These are phyloP conservation scores for Lenwebbia sp. DNA, from an alignment of 345 rosid species.

Conservation along the genomic window DNA sequence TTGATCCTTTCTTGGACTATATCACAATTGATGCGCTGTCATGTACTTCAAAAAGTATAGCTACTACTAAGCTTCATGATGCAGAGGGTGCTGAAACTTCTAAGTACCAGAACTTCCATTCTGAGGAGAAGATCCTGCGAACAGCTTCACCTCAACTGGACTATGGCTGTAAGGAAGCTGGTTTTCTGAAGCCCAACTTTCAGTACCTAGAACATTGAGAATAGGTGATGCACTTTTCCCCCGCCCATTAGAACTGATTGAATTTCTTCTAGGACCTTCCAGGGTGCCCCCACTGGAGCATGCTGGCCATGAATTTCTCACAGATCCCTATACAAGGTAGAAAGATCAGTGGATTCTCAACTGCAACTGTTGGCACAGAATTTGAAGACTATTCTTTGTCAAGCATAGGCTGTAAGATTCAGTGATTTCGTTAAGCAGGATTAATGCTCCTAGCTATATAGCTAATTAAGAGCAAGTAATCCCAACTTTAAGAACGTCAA, in stretches of 20 bases:
- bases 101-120: conserved; percentile 23
- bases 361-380: background rate
- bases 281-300: conserved; percentile 34
- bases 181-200: conserved; percentile 19
- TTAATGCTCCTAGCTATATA: background rate
- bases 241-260: conserved; percentile 43
- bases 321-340: conserved; percentile 24
- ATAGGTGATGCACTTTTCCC: conserved; percentile 31
- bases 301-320: conserved; percentile 34
- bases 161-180: conserved; percentile 20
- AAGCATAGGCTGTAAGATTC: background rate
- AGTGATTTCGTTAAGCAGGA: background rate
- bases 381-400: background rate
- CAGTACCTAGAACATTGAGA: conserved; percentile 11
- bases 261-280: conserved; percentile 37
- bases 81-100: background rate
- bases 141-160: conserved; percentile 35
- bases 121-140: conserved; percentile 28
- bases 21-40: background rate
- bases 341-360: background rate
- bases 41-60: background rate
- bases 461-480: background rate
- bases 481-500: background rate
- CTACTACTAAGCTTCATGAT: background rate
- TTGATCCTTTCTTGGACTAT: background rate